Percentiles rank a stretch among this genome's conserved stretches.
phyloP scores from a whole-genome alignment of 2,329 filamentous ascomycete genomes.

The Raffaelea arxii region DNA sequence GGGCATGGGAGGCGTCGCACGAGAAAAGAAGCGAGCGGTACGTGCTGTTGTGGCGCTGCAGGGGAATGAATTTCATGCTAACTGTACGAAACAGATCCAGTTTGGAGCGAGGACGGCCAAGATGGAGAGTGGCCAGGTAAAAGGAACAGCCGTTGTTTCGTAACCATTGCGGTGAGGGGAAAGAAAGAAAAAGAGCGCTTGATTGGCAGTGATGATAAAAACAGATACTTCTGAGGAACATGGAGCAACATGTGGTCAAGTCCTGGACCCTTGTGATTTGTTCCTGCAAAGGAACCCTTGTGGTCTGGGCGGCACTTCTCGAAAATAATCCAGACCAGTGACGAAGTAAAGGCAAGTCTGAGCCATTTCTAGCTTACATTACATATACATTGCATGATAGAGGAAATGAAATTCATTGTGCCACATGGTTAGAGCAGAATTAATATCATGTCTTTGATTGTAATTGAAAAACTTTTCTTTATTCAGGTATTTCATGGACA shows the following conservation, averaged over 20 bases:
- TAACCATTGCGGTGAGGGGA: too few species aligned
- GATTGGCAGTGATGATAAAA: conserved; percentile 53
- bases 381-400: too few species aligned
- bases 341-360: conserved; percentile 29
- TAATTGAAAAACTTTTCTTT: too few species aligned
- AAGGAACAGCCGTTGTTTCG: conserved; percentile 54
- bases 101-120: conserved; percentile 77
- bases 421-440: too few species aligned
- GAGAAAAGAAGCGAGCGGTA: conserved; percentile 89
- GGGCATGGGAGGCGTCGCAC: conserved; percentile 60
- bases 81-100: conserved; percentile 50
- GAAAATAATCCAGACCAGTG: conserved; percentile 18
- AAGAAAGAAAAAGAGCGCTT: neutral
- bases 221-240: conserved; percentile 67
- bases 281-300: conserved; percentile 36
- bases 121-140: conserved; percentile 62
- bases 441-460: too few species aligned
- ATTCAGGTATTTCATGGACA: too few species aligned
- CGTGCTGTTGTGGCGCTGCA: conserved; percentile 20
- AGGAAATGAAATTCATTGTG: too few species aligned
- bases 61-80: neutral
- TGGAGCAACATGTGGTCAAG: conserved; percentile 9
- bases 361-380: conserved; percentile 17
- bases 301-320: conserved; percentile 14
- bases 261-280: conserved; percentile 33